These are phyloP conservation scores for Entonaema liquescens DNA, from an alignment of 495 filamentous ascomycete species.

Conservation along the genomic window DNA sequence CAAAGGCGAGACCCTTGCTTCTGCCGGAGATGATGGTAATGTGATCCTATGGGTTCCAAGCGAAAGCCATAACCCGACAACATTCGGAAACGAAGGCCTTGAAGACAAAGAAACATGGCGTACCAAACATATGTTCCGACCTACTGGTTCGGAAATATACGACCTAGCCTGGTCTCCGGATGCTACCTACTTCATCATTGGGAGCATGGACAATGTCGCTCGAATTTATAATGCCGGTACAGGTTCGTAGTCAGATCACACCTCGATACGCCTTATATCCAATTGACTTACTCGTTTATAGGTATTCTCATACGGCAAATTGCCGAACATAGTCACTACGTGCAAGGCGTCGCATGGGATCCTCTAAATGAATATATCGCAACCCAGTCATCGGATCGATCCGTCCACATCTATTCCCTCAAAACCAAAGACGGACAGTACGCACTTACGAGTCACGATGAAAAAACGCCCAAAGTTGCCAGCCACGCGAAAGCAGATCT, in stretches of 20 bases:
- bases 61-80: slow-evolving; percentile 64
- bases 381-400: slow-evolving; percentile 97
- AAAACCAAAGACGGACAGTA: slow-evolving; percentile 98
- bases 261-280: neutral
- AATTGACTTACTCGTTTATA: slow-evolving; percentile 46
- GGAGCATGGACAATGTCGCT: slow-evolving; percentile 99
- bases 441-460: slow-evolving; percentile 66
- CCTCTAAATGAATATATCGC: slow-evolving; percentile 97
- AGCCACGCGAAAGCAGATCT: slow-evolving; percentile 84
- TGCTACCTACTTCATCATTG: slow-evolving; percentile 94
- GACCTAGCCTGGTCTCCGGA: slow-evolving; percentile 98
- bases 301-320: slow-evolving; percentile 94
- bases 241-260: slow-evolving; percentile 62
- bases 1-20: slow-evolving; percentile 91
- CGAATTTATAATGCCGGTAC: slow-evolving; percentile 95
- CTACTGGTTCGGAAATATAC: slow-evolving; percentile 92
- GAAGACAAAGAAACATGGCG: slow-evolving; percentile 98
- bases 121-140: slow-evolving; percentile 96
- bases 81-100: slow-evolving; percentile 81
- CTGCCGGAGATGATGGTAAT: slow-evolving; percentile 96
- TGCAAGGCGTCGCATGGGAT: slow-evolving; percentile 99
- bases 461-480: slow-evolving; percentile 57
- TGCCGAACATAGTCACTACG: slow-evolving; percentile 98
- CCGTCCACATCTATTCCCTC: slow-evolving; percentile 94
- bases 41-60: slow-evolving; percentile 94